A percentile compares a stretch with the other conserved stretches of the same genome.
phyloP scores from a whole-genome alignment of 2,329 filamentous ascomycete species.

The Botryotinia globosa region DNA sequence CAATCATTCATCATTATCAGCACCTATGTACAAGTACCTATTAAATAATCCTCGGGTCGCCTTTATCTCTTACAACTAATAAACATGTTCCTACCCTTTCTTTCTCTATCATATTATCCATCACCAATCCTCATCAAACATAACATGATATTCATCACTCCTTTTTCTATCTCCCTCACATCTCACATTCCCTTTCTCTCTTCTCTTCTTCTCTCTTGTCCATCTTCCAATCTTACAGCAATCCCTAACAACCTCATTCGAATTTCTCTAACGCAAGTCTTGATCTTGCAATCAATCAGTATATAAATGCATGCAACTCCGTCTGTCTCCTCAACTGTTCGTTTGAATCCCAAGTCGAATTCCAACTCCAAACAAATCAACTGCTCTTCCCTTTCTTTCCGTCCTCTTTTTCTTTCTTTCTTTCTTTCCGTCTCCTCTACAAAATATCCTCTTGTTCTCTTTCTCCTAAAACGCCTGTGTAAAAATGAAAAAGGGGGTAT shows the following conservation, averaged over 20 bases:
- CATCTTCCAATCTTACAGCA: background rate
- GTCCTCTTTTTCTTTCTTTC: background rate
- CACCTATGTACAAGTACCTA: constrained; percentile 5
- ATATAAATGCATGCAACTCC: constrained; percentile 12
- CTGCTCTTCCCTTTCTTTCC: background rate
- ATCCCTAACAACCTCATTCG: background rate
- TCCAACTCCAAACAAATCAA: background rate
- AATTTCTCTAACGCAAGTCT: background rate
- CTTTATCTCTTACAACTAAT: background rate
- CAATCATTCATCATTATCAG: constrained; percentile 6
- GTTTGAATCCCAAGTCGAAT: background rate
- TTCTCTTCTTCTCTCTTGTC: too few species aligned
- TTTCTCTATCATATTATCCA: background rate
- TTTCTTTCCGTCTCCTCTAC: background rate
- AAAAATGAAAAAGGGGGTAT: constrained; percentile 8
- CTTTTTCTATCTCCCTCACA: background rate
- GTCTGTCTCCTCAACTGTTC: background rate
- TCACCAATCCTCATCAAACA: constrained; percentile 4
- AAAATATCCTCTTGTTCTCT: background rate
- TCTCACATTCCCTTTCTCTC: background rate
- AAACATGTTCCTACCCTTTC: background rate
- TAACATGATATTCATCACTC: constrained; percentile 3
- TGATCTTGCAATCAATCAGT: constrained; percentile 9
- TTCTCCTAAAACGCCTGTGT: background rate
- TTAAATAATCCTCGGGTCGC: background rate